These are phyloP conservation scores for Komagataella ulmi DNA, from an alignment of 805 yeast genomes.

Conservation along the genomic window DNA sequence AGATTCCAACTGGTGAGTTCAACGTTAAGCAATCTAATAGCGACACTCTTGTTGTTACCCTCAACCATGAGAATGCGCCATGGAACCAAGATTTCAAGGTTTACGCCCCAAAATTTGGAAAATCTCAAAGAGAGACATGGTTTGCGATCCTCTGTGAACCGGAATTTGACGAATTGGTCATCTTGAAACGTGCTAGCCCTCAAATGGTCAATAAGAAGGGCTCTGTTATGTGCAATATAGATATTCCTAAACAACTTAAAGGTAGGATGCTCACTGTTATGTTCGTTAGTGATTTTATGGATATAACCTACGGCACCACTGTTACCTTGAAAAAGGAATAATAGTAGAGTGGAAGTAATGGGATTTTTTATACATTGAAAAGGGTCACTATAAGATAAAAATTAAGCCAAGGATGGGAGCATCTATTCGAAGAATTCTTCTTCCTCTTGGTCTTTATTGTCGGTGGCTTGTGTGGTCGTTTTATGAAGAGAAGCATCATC, in stretches of 20 bases:
- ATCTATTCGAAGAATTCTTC: conserved; percentile 7
- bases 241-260: conserved; percentile 32
- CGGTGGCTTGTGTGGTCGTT: background rate
- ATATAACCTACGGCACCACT: conserved; percentile 25
- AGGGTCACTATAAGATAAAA: background rate
- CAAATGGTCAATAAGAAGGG: conserved; percentile 19
- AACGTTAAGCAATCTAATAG: conserved; percentile 21
- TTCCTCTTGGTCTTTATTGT: background rate
- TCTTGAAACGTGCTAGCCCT: conserved; percentile 71
- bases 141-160: conserved; percentile 50
- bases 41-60: conserved; percentile 24
- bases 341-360: no score
- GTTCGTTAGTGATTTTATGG: conserved; percentile 56
- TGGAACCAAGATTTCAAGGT: conserved; percentile 49
- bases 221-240: conserved; percentile 27
- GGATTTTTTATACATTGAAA: background rate
- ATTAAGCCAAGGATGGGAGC: background rate
- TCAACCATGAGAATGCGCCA: conserved; percentile 40
- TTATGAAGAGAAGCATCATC: background rate
- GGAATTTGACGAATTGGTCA: conserved; percentile 36
- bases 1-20: conserved; percentile 49
- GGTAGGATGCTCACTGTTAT: conserved; percentile 33
- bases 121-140: conserved; percentile 90
- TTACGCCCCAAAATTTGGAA: conserved; percentile 74
- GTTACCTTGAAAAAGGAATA: background rate